These are phyloP conservation scores for Candida yuanshanica DNA, from an alignment of 805 yeast genomes.

Conservation along the genomic window DNA sequence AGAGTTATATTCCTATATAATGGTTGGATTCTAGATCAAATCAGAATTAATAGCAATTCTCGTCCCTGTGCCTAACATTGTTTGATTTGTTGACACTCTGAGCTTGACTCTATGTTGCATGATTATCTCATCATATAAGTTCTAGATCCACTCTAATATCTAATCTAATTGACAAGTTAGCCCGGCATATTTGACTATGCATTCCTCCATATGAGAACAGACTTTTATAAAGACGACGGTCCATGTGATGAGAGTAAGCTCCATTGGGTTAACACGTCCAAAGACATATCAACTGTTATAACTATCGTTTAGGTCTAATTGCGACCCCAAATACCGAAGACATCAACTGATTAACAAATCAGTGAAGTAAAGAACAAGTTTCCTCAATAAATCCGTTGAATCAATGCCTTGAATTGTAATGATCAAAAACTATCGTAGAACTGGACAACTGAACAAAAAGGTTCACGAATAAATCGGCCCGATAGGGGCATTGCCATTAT, in stretches of 20 bases:
- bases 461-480: constrained; percentile 13
- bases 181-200: constrained; percentile 69
- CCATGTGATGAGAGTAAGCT: constrained; percentile 76
- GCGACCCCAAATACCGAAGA: constrained; percentile 57
- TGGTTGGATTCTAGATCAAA: neutral
- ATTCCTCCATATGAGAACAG: constrained; percentile 13
- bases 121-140: constrained; percentile 61
- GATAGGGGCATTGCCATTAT: constrained; percentile 18
- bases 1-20: constrained; percentile 19
- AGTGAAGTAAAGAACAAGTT: neutral
- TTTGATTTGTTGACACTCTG: constrained; percentile 52
- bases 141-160: neutral
- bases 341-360: neutral
- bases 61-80: constrained; percentile 58
- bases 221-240: constrained; percentile 33
- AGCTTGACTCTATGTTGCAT: constrained; percentile 91
- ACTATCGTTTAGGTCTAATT: constrained; percentile 62
- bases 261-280: constrained; percentile 60
- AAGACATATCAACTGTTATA: constrained; percentile 52
- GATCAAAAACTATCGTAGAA: neutral
- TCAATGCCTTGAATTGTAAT: too few relatives aligned
- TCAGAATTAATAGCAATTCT: constrained; percentile 50
- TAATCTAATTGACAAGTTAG: constrained; percentile 25
- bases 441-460: neutral
- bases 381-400: neutral